Base-by-base conservation (phyloP, 2,329 filamentous ascomycete genomes). In the Aureobasidium sp. region DNA sequence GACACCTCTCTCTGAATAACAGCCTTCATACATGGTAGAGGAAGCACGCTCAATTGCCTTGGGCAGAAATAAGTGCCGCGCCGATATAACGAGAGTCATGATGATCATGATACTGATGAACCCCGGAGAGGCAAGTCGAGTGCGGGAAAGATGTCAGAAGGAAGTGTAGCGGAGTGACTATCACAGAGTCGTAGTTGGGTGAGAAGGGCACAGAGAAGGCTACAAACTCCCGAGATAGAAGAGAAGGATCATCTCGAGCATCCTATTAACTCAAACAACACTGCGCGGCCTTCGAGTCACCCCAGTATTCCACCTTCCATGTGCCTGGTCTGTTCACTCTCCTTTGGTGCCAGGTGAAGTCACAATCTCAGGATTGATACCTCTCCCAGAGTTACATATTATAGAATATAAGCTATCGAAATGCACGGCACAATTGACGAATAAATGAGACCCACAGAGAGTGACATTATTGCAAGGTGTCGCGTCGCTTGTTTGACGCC, bases 11-110 rank as follows among this genome's bases (percentile, higher is more conserved):
- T 17, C 34, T 53, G 50, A 39, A 17, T n/a, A 24, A 2, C 9
- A 36, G 5, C 17, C n/a, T 12, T 24, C 29, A 1, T 20, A 36
- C 29, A 12, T 20, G 47, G 15, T 29, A 24, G 29, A 51, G 15
- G 24, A 13, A 26, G 41, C 41, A 44, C 41, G 29, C 46, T n/a
- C 26, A 48, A 27, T 48, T 20, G 44, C n/a, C 6, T 4, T 5
- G 15, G 9, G n/a, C 20, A 39, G 10, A 27, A 8, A 20, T 8
- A 20, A 41, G 20, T 24, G 51, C 51, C 37, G 36, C 51, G 51
- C 36, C 50, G 36, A 53, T 34, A 39, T 27, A 27, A 55, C 51
- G 51, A 55, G 51, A 55, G 51, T 55, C 51, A 43, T 55, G 37
- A 55, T 29, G 15, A 55, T 20, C 51, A 55, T 32, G 51, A 55